Evolutionary conservation across 208 protist species (phyloP), one percentile per base, ranked within the genome.

Genomic region (Endotrypanum monterogeii): DNA sequence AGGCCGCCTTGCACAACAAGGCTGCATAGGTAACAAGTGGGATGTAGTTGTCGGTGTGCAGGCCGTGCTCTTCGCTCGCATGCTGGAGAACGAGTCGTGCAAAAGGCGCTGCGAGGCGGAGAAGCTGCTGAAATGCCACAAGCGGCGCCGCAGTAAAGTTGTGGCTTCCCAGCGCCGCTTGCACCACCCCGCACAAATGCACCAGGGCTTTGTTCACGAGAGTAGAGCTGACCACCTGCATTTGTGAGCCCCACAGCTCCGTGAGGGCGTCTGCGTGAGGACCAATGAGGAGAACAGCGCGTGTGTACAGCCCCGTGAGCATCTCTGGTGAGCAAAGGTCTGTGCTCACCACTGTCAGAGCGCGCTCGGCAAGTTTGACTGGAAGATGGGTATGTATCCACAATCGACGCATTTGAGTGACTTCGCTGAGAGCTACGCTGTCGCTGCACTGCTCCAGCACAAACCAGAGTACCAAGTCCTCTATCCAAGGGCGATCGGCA

Each of bases 391-490:
- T 58, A 39, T 25, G 46, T 44, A 79, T 28, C 79, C 71, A 73
- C 39, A 52, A 23, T 52, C 61, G 79, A 35, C 79, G 80, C 14
- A 66, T 69, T 8, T 75, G 37, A 11, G 80, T 77, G 44, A 78
- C 32, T 18, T 61, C 63, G 55, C 83, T 58, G 35, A 75, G 74
- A 14, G 83, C 67, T 54, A 90, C 73, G 56, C 82, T 87, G 77
- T 95, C 93, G 16, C 60, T 73, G 78, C 79, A 89, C 74, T 97
- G 93, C 25, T 95, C 93, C 41, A 95, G 70, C 14, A 95, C 72
- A 79, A 93, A 94, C 68, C 88, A 88, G 18, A 95, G 72, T 46
- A 89, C 46, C 46, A 94, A 66, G 61, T 90, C 86, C 54, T 73
- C 67, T 39, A 78, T 12, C 30, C 51, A 41, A 41, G 78, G 66